Percentiles rank a stretch among this genome's conserved stretches.
Evolutionary conservation across 495 filamentous ascomycete species (phyloP).

Genomic region (Xylaria palmicola): DNA sequence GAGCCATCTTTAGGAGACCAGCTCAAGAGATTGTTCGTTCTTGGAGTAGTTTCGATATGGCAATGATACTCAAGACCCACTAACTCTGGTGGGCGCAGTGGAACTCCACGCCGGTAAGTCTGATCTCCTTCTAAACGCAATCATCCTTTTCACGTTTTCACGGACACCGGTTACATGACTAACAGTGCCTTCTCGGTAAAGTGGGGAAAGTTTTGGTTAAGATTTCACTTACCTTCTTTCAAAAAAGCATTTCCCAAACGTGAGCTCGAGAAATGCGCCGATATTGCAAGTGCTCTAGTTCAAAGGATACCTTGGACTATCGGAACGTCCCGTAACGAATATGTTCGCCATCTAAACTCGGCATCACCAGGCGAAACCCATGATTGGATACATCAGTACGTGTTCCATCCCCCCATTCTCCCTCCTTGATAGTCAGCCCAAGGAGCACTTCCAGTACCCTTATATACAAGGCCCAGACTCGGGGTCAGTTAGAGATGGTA

Average conservation of each 20-base stretch:
- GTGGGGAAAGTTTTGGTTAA: background rate
- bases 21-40: too few relatives aligned
- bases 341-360: background rate
- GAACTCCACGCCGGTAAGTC: background rate
- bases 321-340: background rate
- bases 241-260: background rate
- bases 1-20: background rate
- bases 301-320: background rate
- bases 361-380: background rate
- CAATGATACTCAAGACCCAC: background rate
- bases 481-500: background rate
- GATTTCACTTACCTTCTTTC: background rate
- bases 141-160: background rate
- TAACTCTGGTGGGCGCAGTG: background rate
- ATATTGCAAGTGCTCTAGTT: background rate
- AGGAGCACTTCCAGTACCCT: too few relatives aligned
- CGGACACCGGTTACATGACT: too few relatives aligned
- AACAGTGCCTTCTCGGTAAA: background rate
- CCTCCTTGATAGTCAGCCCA: background rate
- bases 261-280: background rate
- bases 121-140: too few relatives aligned
- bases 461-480: too few relatives aligned
- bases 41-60: background rate
- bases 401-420: background rate
- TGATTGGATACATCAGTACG: background rate